phyloP scores from a whole-genome alignment of 805 yeast genomes.

The Candida sithepensis region DNA sequence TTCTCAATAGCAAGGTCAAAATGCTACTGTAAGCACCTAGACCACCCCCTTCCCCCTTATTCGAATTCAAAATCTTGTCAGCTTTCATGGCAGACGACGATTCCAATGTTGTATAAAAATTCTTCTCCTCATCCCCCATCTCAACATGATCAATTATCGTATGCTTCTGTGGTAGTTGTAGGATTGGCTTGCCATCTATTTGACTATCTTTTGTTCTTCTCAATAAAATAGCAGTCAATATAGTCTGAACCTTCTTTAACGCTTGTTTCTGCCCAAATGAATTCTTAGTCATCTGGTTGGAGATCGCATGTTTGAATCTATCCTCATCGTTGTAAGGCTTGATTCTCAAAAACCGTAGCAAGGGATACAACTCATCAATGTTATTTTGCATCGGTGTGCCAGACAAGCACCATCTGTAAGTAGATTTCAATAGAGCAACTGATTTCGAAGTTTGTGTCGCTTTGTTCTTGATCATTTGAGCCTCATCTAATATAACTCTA shows the following conservation, averaged over 20 bases:
- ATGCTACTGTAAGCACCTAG: conserved; percentile 49
- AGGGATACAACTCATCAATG: conserved; percentile 51
- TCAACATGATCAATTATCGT: conserved; percentile 43
- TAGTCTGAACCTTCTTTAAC: conserved; percentile 57
- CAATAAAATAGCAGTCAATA: conserved; percentile 69
- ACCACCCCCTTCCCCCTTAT: conserved; percentile 11
- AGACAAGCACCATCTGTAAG: conserved; percentile 46
- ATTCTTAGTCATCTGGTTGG: conserved; percentile 47
- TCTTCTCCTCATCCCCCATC: conserved; percentile 53
- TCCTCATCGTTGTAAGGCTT: conserved; percentile 63
- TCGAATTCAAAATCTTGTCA: conserved; percentile 35
- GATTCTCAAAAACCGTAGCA: conserved; percentile 47
- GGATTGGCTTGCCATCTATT: conserved; percentile 77
- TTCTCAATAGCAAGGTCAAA: conserved; percentile 66
- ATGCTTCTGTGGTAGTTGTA: conserved; percentile 63
- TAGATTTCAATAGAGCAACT: conserved; percentile 36
- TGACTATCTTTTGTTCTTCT: conserved; percentile 68
- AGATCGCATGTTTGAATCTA: conserved; percentile 53
- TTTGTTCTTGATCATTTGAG: conserved; percentile 53
- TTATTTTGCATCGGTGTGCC: conserved; percentile 62
- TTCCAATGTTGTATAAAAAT: conserved; percentile 59
- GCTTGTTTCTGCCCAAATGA: conserved; percentile 31
- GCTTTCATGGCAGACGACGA: conserved; percentile 51
- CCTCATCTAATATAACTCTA: conserved; percentile 53
- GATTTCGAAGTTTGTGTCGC: conserved; percentile 45